Evolutionary conservation across 75 land plant species (phyloP).

Genomic region (Gnetum montanum): DNA sequence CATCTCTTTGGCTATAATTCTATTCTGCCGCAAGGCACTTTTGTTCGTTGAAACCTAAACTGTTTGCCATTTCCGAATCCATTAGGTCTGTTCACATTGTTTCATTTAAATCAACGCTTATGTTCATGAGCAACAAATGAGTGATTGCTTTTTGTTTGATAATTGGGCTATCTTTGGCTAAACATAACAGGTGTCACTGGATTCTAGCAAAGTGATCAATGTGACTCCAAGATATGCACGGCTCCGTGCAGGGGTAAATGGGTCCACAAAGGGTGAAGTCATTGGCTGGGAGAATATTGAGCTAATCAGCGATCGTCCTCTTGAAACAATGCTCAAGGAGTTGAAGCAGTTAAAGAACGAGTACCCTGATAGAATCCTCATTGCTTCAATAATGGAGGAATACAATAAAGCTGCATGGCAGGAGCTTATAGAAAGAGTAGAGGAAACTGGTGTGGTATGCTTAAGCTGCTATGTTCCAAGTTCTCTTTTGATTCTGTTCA

Average conservation of each 20-base stretch:
- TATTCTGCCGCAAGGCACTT: no score
- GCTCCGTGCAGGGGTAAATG: conserved; percentile 53
- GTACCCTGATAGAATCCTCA: conserved; percentile 90
- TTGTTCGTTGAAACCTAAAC: no score
- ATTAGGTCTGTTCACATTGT: no score
- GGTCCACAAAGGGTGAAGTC: conserved; percentile 75
- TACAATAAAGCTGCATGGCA: conserved; percentile 93
- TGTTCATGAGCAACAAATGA: no score
- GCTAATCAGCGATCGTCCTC: conserved; percentile 95
- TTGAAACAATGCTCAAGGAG: conserved; percentile 92
- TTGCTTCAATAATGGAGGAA: conserved; percentile 99
- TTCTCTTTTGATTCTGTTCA: not conserved
- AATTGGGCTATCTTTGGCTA: no score
- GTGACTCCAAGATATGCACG: conserved; percentile 96
- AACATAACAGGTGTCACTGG: conserved; percentile 69
- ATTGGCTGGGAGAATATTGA: conserved; percentile 99
- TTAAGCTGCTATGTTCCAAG: not conserved
- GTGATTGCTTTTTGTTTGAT: no score
- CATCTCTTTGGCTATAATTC: no score
- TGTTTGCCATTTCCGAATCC: no score
- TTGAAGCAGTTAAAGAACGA: conserved; percentile 85
- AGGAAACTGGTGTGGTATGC: conserved; percentile 92
- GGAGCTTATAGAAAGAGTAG: conserved; percentile 94
- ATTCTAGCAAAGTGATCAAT: conserved; percentile 92
- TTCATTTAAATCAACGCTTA: no score